Conservation (phyloP, 306 rosid genomes). For the Carpinus viminea region DNA sequence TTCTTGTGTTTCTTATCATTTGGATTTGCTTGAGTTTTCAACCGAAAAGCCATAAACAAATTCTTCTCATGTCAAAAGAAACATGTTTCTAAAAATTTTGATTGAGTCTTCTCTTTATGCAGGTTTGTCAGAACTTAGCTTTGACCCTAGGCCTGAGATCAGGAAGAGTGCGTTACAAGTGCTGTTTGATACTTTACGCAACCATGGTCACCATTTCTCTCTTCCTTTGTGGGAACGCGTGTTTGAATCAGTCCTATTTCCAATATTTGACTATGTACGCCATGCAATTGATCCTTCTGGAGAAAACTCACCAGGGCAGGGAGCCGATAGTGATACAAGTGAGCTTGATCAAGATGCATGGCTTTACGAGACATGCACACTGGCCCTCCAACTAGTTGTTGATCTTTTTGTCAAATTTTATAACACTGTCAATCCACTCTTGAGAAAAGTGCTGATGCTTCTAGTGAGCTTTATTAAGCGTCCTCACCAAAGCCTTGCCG, state of each 20-base stretch:
- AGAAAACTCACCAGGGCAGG: slow-evolving; percentile 53
- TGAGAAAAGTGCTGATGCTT: slow-evolving; percentile 85
- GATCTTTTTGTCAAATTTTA: slow-evolving; percentile 97
- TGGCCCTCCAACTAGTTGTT: slow-evolving; percentile 95
- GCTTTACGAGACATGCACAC: slow-evolving; percentile 99
- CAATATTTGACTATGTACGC: slow-evolving; percentile 92
- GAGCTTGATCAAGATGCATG: slow-evolving; percentile 95
- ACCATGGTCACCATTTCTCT: slow-evolving; percentile 96
- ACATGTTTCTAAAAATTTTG: slow-evolving; percentile 5
- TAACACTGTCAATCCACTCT: slow-evolving; percentile 81
- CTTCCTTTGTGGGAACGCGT: slow-evolving; percentile 90
- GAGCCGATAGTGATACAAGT: slow-evolving; percentile 45
- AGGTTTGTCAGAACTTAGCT: slow-evolving; percentile 99
- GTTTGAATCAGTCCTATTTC: slow-evolving; percentile 93
- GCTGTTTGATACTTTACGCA: slow-evolving; percentile 90
- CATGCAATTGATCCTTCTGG: slow-evolving; percentile 98
- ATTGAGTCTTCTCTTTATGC: slow-evolving; percentile 35
- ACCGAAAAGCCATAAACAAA: not conserved
- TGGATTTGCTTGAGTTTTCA: not conserved
- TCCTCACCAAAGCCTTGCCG: slow-evolving; percentile 98
- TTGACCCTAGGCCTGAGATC: slow-evolving; percentile 96
- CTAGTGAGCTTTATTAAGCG: slow-evolving; percentile 91
- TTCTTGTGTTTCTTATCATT: slow-evolving; percentile 16
- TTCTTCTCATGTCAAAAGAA: slow-evolving; percentile 16
- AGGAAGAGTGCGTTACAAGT: slow-evolving; percentile 92